Percentiles rank a stretch among this genome's conserved stretches.
Evolutionary conservation across 225 moss, liverwort and hornwort genomes (phyloP).

Genomic region (Thuidium tamariscinum): DNA sequence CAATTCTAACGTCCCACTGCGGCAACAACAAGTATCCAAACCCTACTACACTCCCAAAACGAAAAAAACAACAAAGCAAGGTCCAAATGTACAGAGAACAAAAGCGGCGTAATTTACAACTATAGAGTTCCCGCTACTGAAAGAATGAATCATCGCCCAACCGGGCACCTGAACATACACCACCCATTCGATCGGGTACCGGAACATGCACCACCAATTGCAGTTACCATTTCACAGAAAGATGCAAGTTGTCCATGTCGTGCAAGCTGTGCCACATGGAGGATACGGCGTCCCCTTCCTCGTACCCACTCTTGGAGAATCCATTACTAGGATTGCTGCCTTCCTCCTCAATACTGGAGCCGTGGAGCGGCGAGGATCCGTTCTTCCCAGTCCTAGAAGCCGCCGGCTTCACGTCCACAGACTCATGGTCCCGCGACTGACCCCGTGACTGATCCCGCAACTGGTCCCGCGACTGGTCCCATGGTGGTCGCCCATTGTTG

Average conservation of each 20-base stretch:
- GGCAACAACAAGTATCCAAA: constrained; percentile 2
- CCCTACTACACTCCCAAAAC: neutral
- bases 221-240: constrained; percentile 4
- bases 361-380: constrained; percentile 38
- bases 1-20: constrained; percentile 3
- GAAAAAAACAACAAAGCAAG: neutral
- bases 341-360: constrained; percentile 49
- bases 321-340: constrained; percentile 49
- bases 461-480: neutral
- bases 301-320: constrained; percentile 33
- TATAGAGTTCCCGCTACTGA: neutral
- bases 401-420: constrained; percentile 8
- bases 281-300: constrained; percentile 41
- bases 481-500: neutral
- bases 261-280: constrained; percentile 60
- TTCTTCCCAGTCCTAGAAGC: neutral
- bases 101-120: constrained; percentile 24
- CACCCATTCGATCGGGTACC: neutral
- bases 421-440: neutral
- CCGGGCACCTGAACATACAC: neutral
- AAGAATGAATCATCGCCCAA: constrained; percentile 5
- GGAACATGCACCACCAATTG: neutral
- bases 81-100: constrained; percentile 17
- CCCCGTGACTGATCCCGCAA: neutral
- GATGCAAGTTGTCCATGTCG: constrained; percentile 40